Evolutionary conservation across 306 rosid genomes (phyloP), one percentile per base, ranked within the genome.

Genomic region (Cajanus cajan): DNA sequence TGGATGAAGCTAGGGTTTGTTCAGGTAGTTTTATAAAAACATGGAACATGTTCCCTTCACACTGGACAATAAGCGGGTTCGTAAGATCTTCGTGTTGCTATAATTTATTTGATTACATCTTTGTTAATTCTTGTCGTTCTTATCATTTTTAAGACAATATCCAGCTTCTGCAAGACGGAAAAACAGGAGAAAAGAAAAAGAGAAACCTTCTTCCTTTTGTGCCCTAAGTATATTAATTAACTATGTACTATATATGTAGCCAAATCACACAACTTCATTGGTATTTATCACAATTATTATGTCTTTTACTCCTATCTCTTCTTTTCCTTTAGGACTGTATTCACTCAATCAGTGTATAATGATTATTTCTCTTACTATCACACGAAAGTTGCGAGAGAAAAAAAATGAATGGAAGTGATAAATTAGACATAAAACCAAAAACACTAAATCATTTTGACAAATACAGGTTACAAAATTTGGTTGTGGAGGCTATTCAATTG

Each of bases 401-500:
- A 7, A 5, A 2, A n/a, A n/a, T n/a, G n/a, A n/a, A 47, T 19
- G 16, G 21, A 67, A 12, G 11, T 7, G 36, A 19, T 41, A 8
- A 33, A 65, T 41, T 28, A 65, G 47, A 36, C 0, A 2, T 28
- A 62, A 8, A n/a, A 54, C 8, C n/a, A n/a, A 54, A 54, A 51
- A 25, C 18, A 58, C 39, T 28, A 7, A 28, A 28, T 28, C 31
- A 28, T 28, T 28, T 66, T 67, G 78, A 39, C 9, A 16, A 70
- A 71, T 43, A 37, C 67, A 92, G 96, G 92, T 92, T 61, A 90
- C 97, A 40, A 90, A 86, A 80, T 90, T 92, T 85, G 92, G 90
- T 1, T 90, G 97, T 65, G 93, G 96, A 87, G 96, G 97, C 19
- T 89, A 82, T 63, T 85, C 97, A 63, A 70, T 92, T 21, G 97